phyloP scores from a whole-genome alignment of 106 monocot species.

The Dendrobium officinale region DNA sequence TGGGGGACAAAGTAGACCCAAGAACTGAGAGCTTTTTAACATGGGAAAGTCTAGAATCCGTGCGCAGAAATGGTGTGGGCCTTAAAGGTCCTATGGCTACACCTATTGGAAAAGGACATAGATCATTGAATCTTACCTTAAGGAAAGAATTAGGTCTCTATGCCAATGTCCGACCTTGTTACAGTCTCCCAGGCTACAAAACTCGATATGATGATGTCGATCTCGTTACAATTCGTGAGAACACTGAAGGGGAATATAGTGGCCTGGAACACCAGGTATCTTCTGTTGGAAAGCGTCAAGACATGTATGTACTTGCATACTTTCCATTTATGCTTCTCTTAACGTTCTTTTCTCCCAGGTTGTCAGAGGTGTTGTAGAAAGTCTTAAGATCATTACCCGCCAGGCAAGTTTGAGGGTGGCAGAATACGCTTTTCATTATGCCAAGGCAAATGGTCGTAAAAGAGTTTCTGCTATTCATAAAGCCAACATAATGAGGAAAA shows the following conservation, averaged over 20 bases:
- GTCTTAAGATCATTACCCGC: slow-evolving; percentile 89
- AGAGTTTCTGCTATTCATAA: slow-evolving; percentile 99
- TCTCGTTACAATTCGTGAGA: slow-evolving; percentile 88
- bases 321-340: background rate
- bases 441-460: slow-evolving; percentile 64
- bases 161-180: slow-evolving; percentile 88
- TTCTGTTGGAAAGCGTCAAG: background rate
- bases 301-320: background rate
- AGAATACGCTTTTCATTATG: slow-evolving; percentile 98
- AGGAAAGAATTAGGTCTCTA: slow-evolving; percentile 86
- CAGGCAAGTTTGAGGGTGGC: slow-evolving; percentile 93
- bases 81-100: slow-evolving; percentile 98
- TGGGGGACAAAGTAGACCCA: slow-evolving; percentile 72
- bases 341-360: slow-evolving; percentile 35
- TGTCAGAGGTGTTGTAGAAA: slow-evolving; percentile 94
- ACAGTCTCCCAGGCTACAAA: slow-evolving; percentile 81
- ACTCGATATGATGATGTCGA: slow-evolving; percentile 83
- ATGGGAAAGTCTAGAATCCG: slow-evolving; percentile 90
- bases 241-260: slow-evolving; percentile 96
- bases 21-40: slow-evolving; percentile 89
- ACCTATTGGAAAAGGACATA: slow-evolving; percentile 95
- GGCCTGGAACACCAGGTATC: slow-evolving; percentile 92
- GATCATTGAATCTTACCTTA: slow-evolving; percentile 82
- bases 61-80: slow-evolving; percentile 73
- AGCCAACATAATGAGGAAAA: slow-evolving; percentile 98